phyloP scores from a whole-genome alignment of 192 early-diverging fungal genomes.

The Coemansia sp. region DNA sequence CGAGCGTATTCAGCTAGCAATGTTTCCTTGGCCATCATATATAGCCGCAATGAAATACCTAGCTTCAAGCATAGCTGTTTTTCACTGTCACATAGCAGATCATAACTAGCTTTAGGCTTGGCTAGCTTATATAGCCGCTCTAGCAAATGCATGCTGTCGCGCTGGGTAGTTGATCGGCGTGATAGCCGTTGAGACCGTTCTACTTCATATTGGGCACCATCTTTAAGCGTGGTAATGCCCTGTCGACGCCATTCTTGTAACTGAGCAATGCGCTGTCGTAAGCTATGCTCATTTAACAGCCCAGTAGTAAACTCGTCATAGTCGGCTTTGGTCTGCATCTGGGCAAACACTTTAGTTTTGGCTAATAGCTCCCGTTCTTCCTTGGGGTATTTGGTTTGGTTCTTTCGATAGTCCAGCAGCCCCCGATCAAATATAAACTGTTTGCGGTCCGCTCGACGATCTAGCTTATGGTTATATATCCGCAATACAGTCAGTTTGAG shows the following conservation, averaged over 20 bases:
- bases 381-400: constrained; percentile 68
- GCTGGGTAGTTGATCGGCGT: constrained; percentile 45
- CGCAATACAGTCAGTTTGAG: constrained; percentile 86
- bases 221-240: constrained; percentile 74
- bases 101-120: too few relatives aligned
- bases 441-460: constrained; percentile 78
- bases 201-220: constrained; percentile 73
- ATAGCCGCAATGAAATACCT: constrained; percentile 83
- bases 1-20: constrained; percentile 81
- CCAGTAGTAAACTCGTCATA: constrained; percentile 78
- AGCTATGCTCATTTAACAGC: constrained; percentile 63
- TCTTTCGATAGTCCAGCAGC: constrained; percentile 83
- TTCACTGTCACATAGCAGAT: constrained; percentile 73
- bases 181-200: constrained; percentile 58
- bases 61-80: constrained; percentile 76
- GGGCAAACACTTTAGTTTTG: constrained; percentile 81
- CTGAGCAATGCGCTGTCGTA: constrained; percentile 76
- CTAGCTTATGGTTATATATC: constrained; percentile 89
- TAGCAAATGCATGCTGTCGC: constrained; percentile 48
- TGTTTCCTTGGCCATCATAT: constrained; percentile 90
- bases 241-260: constrained; percentile 88
- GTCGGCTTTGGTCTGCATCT: constrained; percentile 78
- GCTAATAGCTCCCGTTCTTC: constrained; percentile 86
- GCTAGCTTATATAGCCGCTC: constrained; percentile 15
- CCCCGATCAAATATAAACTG: constrained; percentile 86